phyloP scores from a whole-genome alignment of 2,329 filamentous ascomycete genomes.

The Beauveria scarabaeidicola region DNA sequence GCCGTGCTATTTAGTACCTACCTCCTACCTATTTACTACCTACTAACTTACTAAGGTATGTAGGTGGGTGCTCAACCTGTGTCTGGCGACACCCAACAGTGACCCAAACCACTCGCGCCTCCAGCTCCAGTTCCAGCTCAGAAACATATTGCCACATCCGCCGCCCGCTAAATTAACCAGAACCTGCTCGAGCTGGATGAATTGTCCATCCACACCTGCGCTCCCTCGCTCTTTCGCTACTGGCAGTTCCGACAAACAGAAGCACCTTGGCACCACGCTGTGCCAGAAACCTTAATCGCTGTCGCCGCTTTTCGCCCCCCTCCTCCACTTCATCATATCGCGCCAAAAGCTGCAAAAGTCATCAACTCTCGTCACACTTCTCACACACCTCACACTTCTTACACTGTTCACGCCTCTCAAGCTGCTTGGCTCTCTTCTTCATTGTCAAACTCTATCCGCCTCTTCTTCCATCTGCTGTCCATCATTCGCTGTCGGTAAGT shows the following conservation, averaged over 20 bases:
- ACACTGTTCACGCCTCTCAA: not conserved
- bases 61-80: not conserved
- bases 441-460: constrained; percentile 1
- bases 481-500: not conserved
- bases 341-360: constrained; percentile 9
- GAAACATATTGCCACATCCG: not conserved
- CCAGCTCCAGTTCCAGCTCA: not conserved
- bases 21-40: too few relatives aligned
- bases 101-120: not conserved
- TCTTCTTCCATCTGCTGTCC: not conserved
- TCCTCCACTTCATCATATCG: constrained; percentile 8
- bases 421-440: constrained; percentile 2
- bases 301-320: constrained; percentile 12
- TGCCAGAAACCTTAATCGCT: constrained; percentile 11
- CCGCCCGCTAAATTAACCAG: not conserved
- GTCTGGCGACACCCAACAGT: constrained; percentile 3
- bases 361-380: constrained; percentile 9
- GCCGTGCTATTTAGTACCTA: not conserved
- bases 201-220: not conserved
- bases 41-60: too few relatives aligned
- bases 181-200: not conserved
- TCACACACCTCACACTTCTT: constrained; percentile 7
- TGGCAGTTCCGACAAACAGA: constrained; percentile 1
- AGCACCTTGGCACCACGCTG: not conserved
- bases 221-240: not conserved